phyloP scores from a whole-genome alignment of 2,329 filamentous ascomycete genomes.

The Diaporthe sp. region DNA sequence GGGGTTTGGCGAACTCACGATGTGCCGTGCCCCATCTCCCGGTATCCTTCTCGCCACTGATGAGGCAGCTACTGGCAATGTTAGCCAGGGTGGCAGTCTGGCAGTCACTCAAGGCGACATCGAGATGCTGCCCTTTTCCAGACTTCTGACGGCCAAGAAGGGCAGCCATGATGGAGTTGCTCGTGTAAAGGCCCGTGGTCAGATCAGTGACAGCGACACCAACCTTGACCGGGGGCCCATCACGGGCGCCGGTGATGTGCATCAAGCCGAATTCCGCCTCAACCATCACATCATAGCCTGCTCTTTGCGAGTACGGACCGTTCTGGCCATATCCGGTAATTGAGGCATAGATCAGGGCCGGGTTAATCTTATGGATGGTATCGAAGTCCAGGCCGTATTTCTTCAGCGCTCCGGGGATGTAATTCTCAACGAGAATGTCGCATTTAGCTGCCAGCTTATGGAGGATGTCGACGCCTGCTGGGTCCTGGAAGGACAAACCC shows the following conservation, averaged over 20 bases:
- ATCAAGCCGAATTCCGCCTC: constrained; percentile 98
- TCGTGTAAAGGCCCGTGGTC: constrained; percentile 94
- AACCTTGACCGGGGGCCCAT: constrained; percentile 94
- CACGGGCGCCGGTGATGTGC: constrained; percentile 93
- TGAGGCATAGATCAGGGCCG: constrained; percentile 89
- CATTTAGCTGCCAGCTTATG: constrained; percentile 86
- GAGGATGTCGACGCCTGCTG: constrained; percentile 84
- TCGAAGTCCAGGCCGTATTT: constrained; percentile 94
- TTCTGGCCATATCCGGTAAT: constrained; percentile 98
- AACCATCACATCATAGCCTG: constrained; percentile 99
- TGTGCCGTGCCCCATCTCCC: constrained; percentile 97
- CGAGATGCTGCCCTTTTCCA: constrained; percentile 89
- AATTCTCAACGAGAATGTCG: constrained; percentile 97
- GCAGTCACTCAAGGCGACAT: constrained; percentile 91
- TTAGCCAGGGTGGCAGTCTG: constrained; percentile 96
- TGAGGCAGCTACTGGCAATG: constrained; percentile 89
- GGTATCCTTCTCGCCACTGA: constrained; percentile 87
- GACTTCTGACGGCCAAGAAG: constrained; percentile 80
- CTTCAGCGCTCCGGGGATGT: constrained; percentile 86
- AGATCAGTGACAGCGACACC: constrained; percentile 97
- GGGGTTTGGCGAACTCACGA: constrained; percentile 62
- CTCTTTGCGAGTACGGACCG: constrained; percentile 85
- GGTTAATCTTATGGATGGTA: constrained; percentile 83
- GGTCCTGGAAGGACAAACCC: constrained; percentile 89
- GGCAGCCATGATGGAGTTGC: constrained; percentile 95